Base-by-base conservation (phyloP, 2,329 filamentous ascomycete species). In the Coleophoma crateriformis region DNA sequence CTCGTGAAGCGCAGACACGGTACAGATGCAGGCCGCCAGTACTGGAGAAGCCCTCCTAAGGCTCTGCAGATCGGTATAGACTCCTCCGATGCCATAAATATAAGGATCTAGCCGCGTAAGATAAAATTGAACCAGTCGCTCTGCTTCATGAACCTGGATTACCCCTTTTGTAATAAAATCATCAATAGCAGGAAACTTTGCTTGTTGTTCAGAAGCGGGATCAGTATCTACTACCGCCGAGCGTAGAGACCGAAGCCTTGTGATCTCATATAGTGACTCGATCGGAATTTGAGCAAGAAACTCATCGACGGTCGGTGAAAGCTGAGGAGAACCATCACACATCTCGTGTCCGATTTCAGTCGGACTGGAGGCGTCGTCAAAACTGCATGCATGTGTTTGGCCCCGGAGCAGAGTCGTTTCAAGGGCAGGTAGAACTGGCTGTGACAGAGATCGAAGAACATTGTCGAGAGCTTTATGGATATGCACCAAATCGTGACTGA, bases 1-100 rank as follows among this genome's bases (percentile, higher is more conserved):
- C 34, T 80, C 75, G 57, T 83, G 79, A 3, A 83, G 68, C 0
- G 79, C 77, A 2, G 78, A 74, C 10, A 83, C 78, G 0, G 79
- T 76, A 48, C 80, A 68, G 39, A 82, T 76, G 4, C 76, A 74
- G 3, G 76, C 74, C 1, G 76, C 75, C 12, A 82, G 68, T 14
- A 81, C 63, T 1, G 75, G 72, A 2, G 79, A 82, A 12, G 76
- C 72, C 43, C 74, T 70, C 38, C 79, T 72, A 13, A 81, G 70
- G 1, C 73, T 74, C 5, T 68, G 68, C 42, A 78, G 61, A 45
- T 71, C 71, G 14, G 64, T 64, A 22, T 73, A 71, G 15, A 75
- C 63, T 45, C 75, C 70, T 35, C 76, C 70, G 7, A 72, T 72
- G 38, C 71, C 73, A 70, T 72, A 77, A 14, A 77, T 65, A 34